Percentiles rank a stretch among this genome's conserved stretches.
Conservation (phyloP, 202 grass and related monocot species). For the Digitaria exilis region DNA sequence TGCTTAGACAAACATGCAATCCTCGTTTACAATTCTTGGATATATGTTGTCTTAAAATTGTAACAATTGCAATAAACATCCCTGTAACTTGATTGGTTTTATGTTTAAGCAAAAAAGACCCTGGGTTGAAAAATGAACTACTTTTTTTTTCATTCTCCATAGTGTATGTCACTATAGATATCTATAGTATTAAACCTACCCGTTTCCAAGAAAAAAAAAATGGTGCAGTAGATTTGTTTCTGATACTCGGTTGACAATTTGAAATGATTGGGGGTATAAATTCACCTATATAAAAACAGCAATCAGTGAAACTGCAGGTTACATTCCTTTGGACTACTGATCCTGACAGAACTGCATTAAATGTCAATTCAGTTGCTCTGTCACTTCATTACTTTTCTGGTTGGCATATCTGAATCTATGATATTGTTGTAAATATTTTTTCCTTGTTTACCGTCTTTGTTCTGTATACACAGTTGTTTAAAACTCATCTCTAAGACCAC, state of each 20-base stretch:
- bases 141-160: not conserved
- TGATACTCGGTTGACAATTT: slow-evolving; percentile 23
- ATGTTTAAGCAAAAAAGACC: not conserved
- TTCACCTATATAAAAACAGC: not conserved
- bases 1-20: not conserved
- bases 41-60: slow-evolving; percentile 1
- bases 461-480: slow-evolving; percentile 9
- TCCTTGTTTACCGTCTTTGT: slow-evolving; percentile 27
- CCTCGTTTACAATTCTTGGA: not conserved
- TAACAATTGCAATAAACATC: not conserved
- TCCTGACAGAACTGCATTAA: not conserved
- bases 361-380: slow-evolving; percentile 7
- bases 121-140: not conserved
- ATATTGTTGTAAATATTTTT: not conserved
- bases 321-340: slow-evolving; percentile 16
- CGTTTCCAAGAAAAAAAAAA: not conserved
- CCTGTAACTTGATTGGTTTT: slow-evolving; percentile 15
- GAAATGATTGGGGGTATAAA: slow-evolving; percentile 3
- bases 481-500: not conserved
- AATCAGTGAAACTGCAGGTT: slow-evolving; percentile 1
- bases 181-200: not conserved
- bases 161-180: not conserved
- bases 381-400: slow-evolving; percentile 27
- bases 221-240: not conserved
- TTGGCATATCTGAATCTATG: not conserved